These are phyloP conservation scores for Irpex sp. DNA, from an alignment of 1,284 basidiomycete genomes.

Conservation along the genomic window DNA sequence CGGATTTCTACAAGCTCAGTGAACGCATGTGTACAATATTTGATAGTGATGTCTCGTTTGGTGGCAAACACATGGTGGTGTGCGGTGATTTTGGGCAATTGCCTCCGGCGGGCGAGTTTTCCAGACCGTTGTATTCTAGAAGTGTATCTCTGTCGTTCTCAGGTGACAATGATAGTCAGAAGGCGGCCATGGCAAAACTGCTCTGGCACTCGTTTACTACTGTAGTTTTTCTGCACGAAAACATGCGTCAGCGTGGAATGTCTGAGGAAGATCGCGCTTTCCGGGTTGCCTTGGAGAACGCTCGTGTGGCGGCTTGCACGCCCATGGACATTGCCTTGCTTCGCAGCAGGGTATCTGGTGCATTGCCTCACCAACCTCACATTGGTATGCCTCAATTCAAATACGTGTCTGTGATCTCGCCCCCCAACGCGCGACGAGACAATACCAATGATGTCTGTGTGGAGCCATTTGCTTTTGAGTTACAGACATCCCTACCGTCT, in stretches of 20 bases:
- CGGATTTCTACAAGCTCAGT: constrained; percentile 2
- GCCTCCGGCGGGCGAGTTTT: not conserved
- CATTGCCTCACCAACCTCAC: too few species aligned
- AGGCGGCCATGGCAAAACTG: constrained; percentile 30
- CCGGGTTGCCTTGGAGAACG: not conserved
- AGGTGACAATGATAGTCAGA: not conserved
- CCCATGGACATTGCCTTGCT: too few species aligned
- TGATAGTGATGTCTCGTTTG: constrained; percentile 2
- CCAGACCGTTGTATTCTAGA: not conserved
- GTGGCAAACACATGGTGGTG: not conserved
- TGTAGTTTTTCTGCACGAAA: constrained; percentile 32
- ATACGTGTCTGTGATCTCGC: too few species aligned
- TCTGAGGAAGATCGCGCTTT: not conserved
- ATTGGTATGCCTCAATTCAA: too few species aligned
- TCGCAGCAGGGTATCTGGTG: too few species aligned
- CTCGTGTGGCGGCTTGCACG: not conserved
- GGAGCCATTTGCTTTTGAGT: too few species aligned
- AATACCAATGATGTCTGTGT: too few species aligned
- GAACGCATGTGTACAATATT: constrained; percentile 18
- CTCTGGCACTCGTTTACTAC: constrained; percentile 33
- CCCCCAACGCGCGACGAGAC: too few species aligned
- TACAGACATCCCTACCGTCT: too few species aligned
- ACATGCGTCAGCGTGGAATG: constrained; percentile 32
- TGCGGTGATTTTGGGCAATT: not conserved
- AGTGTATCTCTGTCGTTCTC: not conserved